phyloP scores from a whole-genome alignment of 306 rosid species.

The Ceratonia siliqua region DNA sequence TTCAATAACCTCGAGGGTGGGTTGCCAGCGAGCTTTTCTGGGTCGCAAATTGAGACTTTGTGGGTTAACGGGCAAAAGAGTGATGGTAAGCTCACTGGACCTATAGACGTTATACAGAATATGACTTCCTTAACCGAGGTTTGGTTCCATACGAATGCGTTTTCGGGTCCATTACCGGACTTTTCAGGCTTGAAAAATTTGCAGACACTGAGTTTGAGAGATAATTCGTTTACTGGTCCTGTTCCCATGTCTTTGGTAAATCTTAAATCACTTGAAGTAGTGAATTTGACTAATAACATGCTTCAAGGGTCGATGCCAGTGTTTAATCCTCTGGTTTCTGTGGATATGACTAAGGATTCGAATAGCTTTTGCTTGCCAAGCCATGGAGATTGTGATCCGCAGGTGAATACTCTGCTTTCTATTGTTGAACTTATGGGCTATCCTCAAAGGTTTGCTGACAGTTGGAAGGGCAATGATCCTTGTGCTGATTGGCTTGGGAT shows the following conservation, averaged over 20 bases:
- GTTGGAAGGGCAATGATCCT: conserved; percentile 63
- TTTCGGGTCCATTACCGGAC: conserved; percentile 62
- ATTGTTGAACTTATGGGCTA: conserved; percentile 49
- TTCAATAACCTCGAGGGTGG: conserved; percentile 53
- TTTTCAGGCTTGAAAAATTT: conserved; percentile 48
- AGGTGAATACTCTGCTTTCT: conserved; percentile 45
- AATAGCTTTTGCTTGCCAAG: conserved; percentile 55
- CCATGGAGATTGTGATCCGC: conserved; percentile 53
- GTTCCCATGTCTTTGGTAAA: conserved; percentile 50
- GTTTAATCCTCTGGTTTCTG: conserved; percentile 24
- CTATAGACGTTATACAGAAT: conserved; percentile 49
- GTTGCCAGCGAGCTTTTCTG: conserved; percentile 47
- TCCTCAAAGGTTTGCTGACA: conserved; percentile 54
- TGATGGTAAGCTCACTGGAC: conserved; percentile 46
- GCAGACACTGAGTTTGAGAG: conserved; percentile 57
- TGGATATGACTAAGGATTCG: conserved; percentile 38
- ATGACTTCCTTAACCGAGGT: conserved; percentile 58
- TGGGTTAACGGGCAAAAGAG: conserved; percentile 74
- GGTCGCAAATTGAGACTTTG: conserved; percentile 53
- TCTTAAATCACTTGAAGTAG: conserved; percentile 43
- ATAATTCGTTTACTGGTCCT: conserved; percentile 62
- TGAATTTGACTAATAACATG: conserved; percentile 65
- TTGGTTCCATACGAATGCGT: conserved; percentile 61
- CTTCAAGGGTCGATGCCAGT: conserved; percentile 59
- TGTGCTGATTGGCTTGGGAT: conserved; percentile 64